Evolutionary conservation across 805 yeast genomes (phyloP).

Genomic region (Candida patagonica): DNA sequence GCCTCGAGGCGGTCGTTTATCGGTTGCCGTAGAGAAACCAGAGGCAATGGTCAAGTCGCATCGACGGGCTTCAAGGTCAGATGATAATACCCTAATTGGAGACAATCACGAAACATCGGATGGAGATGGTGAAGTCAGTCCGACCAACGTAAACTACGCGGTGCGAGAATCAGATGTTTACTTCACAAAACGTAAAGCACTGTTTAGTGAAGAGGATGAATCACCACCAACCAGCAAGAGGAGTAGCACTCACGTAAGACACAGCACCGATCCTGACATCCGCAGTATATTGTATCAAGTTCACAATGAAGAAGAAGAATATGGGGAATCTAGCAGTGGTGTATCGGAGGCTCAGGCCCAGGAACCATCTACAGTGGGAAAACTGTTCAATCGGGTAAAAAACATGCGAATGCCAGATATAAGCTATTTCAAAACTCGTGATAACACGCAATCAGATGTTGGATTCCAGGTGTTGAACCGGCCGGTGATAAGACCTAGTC

Average conservation of each 20-base stretch:
- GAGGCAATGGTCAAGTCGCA: background rate
- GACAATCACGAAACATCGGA: slow-evolving; percentile 5
- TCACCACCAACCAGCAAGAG: background rate
- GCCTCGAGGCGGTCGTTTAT: slow-evolving; percentile 16
- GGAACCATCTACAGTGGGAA: background rate
- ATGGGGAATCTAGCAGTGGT: background rate
- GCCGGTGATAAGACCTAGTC: background rate
- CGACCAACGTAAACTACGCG: slow-evolving; percentile 39
- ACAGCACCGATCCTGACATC: background rate
- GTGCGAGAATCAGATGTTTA: slow-evolving; percentile 53
- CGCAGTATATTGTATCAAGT: background rate
- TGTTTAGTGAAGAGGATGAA: background rate
- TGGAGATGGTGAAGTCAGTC: slow-evolving; percentile 6
- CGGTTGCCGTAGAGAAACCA: slow-evolving; percentile 11
- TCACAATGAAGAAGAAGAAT: background rate
- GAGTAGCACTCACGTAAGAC: background rate
- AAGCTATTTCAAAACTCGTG: background rate
- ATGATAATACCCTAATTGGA: background rate
- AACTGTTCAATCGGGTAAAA: background rate
- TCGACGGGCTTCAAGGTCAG: background rate
- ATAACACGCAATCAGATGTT: background rate
- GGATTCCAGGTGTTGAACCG: background rate
- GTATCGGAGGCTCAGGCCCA: background rate
- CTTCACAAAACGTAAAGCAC: slow-evolving; percentile 13
- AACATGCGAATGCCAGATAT: background rate